A percentile compares a stretch with the other conserved stretches of the same genome.
Evolutionary conservation across 108 stramenopile species (phyloP).

Genomic region (Schizochytrium sp.): DNA sequence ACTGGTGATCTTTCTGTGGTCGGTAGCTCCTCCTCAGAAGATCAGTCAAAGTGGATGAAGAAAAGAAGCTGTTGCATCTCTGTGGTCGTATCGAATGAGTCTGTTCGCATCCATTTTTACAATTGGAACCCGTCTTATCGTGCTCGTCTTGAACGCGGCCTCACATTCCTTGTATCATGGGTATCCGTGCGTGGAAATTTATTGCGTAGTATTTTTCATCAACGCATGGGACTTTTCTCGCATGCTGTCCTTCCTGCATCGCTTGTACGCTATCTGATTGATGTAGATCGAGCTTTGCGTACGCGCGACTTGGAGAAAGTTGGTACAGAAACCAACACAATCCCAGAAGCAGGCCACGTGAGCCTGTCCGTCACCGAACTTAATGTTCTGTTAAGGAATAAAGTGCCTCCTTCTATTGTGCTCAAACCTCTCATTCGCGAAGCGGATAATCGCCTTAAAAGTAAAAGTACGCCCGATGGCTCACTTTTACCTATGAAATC

Average conservation of each 20-base stretch:
- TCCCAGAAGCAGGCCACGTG: neutral
- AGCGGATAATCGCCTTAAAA: too few species aligned
- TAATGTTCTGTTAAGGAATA: too few species aligned
- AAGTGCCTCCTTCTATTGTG: too few species aligned
- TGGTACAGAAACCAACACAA: neutral
- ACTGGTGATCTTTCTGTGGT: neutral
- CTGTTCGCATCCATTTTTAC: neutral
- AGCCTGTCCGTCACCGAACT: too few species aligned
- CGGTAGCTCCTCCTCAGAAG: neutral
- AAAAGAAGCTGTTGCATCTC: conserved; percentile 33
- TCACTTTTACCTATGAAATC: too few species aligned
- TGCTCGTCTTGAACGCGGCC: neutral
- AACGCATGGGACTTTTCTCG: conserved; percentile 53
- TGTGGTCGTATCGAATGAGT: neutral
- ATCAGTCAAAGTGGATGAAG: neutral
- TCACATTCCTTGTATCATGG: neutral
- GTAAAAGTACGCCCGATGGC: too few species aligned
- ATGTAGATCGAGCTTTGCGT: neutral
- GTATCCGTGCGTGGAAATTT: neutral
- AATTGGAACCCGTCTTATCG: conserved; percentile 10
- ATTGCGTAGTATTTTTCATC: conserved; percentile 36
- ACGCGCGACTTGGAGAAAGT: neutral
- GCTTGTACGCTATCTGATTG: neutral
- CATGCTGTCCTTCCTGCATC: neutral
- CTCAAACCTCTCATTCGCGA: too few species aligned